Evolutionary conservation across 169 alveolate species (phyloP).

Genomic region (Plasmodium relictum): DNA sequence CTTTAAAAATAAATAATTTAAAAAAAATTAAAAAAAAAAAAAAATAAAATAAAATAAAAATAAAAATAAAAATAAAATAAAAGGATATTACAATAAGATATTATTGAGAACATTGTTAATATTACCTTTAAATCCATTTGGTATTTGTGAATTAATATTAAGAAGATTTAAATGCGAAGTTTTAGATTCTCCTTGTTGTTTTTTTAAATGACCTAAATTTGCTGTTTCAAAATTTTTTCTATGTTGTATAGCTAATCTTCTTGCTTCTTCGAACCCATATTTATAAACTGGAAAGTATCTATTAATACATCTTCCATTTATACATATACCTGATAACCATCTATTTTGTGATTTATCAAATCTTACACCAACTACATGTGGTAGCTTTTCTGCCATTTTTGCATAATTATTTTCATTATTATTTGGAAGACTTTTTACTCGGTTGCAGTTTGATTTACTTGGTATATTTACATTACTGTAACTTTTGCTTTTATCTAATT

Average conservation of each 20-base stretch:
- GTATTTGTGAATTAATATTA: constrained; percentile 67
- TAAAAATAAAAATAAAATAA: neutral
- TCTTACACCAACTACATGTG: constrained; percentile 84
- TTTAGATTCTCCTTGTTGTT: constrained; percentile 76
- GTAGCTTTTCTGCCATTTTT: constrained; percentile 76
- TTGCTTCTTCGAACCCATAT: constrained; percentile 85
- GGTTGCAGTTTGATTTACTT: neutral
- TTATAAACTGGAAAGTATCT: constrained; percentile 84
- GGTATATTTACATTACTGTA: constrained; percentile 15
- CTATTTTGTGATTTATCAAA: constrained; percentile 88
- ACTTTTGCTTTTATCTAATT: constrained; percentile 25
- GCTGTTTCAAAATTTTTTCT: constrained; percentile 80
- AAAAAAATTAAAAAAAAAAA: neutral
- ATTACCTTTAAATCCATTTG: constrained; percentile 74
- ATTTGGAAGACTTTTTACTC: constrained; percentile 43
- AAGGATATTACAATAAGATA: neutral
- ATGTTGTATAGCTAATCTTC: constrained; percentile 84
- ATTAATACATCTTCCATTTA: constrained; percentile 81
- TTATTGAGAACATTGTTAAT: neutral
- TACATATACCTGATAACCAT: constrained; percentile 84
- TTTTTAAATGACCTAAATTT: constrained; percentile 61
- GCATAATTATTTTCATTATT: constrained; percentile 73
- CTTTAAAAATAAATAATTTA: neutral
- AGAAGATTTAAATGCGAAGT: constrained; percentile 66
- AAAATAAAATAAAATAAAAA: neutral